Base-by-base conservation (phyloP, 495 filamentous ascomycete species). In the Lichina pygmaea region DNA sequence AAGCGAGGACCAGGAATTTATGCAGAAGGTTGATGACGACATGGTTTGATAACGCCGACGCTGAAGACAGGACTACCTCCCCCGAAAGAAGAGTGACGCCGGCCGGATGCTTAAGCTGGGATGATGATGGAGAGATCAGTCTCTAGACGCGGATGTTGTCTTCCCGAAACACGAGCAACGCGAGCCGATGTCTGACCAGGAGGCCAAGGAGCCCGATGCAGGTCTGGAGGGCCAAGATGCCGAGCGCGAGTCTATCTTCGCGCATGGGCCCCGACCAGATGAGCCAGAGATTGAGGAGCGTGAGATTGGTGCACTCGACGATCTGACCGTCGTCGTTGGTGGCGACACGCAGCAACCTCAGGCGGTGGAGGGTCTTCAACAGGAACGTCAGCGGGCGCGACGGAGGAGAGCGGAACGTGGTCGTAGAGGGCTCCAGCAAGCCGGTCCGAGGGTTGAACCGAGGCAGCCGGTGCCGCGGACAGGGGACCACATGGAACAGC, bases 231-330 rank as follows among this genome's bases (percentile, higher is more conserved):
- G 52, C 62, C 40, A 84, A 64, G 46, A 97, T 66, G 54, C 79
- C 81, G 50, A 72, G 62, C 9, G 82, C 81, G 12, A 95, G 65
- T 36, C 71, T 65, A 58, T 93, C 80, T 56, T 97, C 89, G 45
- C 75, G 70, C 73, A 86, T 74, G 0, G 91, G 89, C 0, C 89
- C 89, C 60, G 82, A 75, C 83, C 83, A 93, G 30, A 95, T 81
- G 43, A 97, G 60, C 89, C 86, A 97, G 40, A 97, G 67, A 54
- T 97, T 97, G 47, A 97, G 57, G 13, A 95, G 68, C 0, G 89
- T 97, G 44, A 97, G 65, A 52, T 97, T 97, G n/a, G 70, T 78
- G 10, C 72, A 86, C 56, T 91, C 78, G 6, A 71, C 61, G 51
- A 94, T 81, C 50, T 66, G 56, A 0, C 80, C 83, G 33, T 75